phyloP scores from a whole-genome alignment of 768 basidiomycete genomes.

The Suillus subluteus region DNA sequence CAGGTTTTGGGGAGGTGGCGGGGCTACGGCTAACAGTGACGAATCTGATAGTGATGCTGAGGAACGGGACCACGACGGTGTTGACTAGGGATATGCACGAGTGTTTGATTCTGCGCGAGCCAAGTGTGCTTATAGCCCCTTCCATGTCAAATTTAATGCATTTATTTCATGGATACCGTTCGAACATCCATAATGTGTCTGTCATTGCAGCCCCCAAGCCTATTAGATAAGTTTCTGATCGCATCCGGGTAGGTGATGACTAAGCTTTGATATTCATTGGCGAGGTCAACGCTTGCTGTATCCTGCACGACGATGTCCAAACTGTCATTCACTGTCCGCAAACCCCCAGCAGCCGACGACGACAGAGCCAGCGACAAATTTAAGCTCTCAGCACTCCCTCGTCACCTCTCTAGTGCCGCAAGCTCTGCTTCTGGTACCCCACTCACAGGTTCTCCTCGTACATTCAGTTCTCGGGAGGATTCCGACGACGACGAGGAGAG shows the following conservation, averaged over 20 bases:
- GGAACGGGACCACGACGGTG: conserved; percentile 8
- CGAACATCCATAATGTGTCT: neutral
- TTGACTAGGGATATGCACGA: neutral
- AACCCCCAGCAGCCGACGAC: conserved; percentile 69
- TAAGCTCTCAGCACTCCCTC: conserved; percentile 65
- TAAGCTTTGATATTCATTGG: neutral
- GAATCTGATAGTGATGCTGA: conserved; percentile 11
- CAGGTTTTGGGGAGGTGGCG: conserved; percentile 58
- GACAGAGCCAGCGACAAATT: conserved; percentile 63
- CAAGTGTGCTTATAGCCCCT: neutral
- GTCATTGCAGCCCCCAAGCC: neutral
- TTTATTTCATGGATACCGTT: neutral
- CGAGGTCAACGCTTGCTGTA: neutral
- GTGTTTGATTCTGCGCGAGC: neutral
- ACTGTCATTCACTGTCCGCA: conserved; percentile 84
- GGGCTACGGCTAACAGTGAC: conserved; percentile 22
- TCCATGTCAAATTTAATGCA: neutral
- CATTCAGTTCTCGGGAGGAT: conserved; percentile 28
- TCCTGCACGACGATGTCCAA: conserved; percentile 34
- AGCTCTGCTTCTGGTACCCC: conserved; percentile 57
- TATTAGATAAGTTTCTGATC: no score
- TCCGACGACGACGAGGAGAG: conserved; percentile 32
- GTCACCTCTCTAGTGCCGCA: conserved; percentile 46
- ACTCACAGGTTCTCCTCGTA: conserved; percentile 54
- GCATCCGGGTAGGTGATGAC: neutral